Percentiles rank a stretch among this genome's conserved stretches.
Evolutionary conservation across 2,329 filamentous ascomycete species (phyloP).

Genomic region (Colletotrichum plurivorum): DNA sequence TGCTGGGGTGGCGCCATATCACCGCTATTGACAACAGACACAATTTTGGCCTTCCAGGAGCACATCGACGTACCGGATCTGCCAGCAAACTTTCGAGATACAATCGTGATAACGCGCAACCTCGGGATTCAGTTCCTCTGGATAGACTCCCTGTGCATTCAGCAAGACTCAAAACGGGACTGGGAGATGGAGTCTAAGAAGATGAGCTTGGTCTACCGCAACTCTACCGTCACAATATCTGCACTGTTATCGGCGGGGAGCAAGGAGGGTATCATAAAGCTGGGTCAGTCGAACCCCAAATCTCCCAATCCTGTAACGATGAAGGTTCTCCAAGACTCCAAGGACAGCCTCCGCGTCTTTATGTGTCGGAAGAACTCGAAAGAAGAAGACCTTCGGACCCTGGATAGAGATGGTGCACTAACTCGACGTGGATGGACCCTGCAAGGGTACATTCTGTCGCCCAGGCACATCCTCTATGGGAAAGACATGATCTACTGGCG

Average conservation of each 20-base stretch:
- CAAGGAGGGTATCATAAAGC: neutral
- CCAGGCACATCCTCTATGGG: constrained; percentile 5
- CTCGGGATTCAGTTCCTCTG: constrained; percentile 41
- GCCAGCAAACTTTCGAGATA: constrained; percentile 23
- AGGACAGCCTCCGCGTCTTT: neutral
- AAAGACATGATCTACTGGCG: constrained; percentile 16
- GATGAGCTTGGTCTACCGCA: constrained; percentile 34
- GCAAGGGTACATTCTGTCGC: constrained; percentile 24
- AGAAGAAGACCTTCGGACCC: neutral
- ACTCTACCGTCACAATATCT: constrained; percentile 22
- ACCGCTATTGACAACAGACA: constrained; percentile 15
- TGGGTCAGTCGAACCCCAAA: neutral
- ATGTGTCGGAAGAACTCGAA: neutral
- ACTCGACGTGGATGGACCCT: constrained; percentile 7
- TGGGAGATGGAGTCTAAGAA: constrained; percentile 37
- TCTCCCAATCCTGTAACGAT: neutral
- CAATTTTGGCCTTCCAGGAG: neutral
- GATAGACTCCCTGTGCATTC: constrained; percentile 43
- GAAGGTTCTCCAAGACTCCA: neutral
- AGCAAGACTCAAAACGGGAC: constrained; percentile 41
- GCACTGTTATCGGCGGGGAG: constrained; percentile 2
- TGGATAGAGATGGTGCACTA: neutral
- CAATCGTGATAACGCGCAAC: constrained; percentile 29
- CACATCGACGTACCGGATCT: neutral
- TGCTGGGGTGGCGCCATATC: constrained; percentile 40